Percentiles rank a stretch among this genome's conserved stretches.
Evolutionary conservation across 2,329 filamentous ascomycete genomes (phyloP).

Genomic region (Didymella arachidicola): DNA sequence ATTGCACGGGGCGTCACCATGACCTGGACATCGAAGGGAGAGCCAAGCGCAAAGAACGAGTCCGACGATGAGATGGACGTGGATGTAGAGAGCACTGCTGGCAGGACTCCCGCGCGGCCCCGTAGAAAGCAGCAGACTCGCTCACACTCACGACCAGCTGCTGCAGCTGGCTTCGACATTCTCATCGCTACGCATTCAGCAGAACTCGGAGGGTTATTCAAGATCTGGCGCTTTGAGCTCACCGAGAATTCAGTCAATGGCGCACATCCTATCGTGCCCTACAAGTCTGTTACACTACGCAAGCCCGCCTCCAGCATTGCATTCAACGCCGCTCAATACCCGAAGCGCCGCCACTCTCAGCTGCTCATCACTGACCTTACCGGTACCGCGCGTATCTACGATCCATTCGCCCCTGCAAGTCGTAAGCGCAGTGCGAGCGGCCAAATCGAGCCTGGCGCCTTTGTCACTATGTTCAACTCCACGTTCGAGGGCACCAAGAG

Average conservation of each 20-base stretch:
- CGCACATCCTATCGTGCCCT: slow-evolving; percentile 52
- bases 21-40: slow-evolving; percentile 57
- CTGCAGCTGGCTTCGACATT: slow-evolving; percentile 49
- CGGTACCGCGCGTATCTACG: slow-evolving; percentile 66
- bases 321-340: slow-evolving; percentile 63
- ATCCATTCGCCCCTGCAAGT: slow-evolving; percentile 55
- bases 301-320: slow-evolving; percentile 59
- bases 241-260: slow-evolving; percentile 47
- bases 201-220: slow-evolving; percentile 51
- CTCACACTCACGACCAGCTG: slow-evolving; percentile 30
- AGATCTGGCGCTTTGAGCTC: slow-evolving; percentile 53
- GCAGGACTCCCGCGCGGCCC: slow-evolving; percentile 27
- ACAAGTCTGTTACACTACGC: slow-evolving; percentile 58
- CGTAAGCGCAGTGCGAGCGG: slow-evolving; percentile 33
- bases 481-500: slow-evolving; percentile 44
- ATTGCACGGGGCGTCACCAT: slow-evolving; percentile 61
- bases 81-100: slow-evolving; percentile 36
- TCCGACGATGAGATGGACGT: slow-evolving; percentile 49
- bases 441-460: slow-evolving; percentile 36
- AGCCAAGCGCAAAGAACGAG: slow-evolving; percentile 28
- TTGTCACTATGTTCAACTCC: slow-evolving; percentile 45
- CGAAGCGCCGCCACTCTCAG: slow-evolving; percentile 61
- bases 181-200: slow-evolving; percentile 53
- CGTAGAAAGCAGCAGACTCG: slow-evolving; percentile 34
- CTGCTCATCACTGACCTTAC: slow-evolving; percentile 63